Percentiles rank a stretch among this genome's conserved stretches.
Conservation (phyloP, 2,329 filamentous ascomycete genomes). For the Grosmannia serpens region DNA sequence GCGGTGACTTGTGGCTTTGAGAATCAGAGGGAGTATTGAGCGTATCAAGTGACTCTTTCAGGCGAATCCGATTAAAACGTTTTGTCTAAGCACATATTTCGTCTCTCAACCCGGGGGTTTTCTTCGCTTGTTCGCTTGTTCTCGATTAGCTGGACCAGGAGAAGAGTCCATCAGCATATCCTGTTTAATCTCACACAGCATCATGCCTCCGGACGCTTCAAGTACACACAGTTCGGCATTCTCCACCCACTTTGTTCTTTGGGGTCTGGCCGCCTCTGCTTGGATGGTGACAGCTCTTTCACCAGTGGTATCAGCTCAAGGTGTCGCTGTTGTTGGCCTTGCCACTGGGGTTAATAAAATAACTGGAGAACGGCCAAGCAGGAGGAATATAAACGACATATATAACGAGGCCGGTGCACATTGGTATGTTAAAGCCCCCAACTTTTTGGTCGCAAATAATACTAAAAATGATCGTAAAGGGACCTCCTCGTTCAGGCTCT, state of each 20-base stretch:
- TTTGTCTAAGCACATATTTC: too few species aligned
- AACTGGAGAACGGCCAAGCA: conserved; percentile 29
- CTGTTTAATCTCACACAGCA: too few species aligned
- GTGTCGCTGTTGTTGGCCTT: conserved; percentile 28
- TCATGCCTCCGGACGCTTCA: not conserved
- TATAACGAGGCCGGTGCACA: conserved; percentile 27
- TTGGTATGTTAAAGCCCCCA: conserved; percentile 24
- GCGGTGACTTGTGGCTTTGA: too few species aligned
- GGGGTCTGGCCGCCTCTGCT: not conserved
- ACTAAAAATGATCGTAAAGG: conserved; percentile 18
- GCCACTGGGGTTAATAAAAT: conserved; percentile 21
- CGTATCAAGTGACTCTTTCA: too few species aligned
- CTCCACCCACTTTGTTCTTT: not conserved
- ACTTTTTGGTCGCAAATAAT: not conserved
- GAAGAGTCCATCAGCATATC: too few species aligned
- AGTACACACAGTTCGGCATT: not conserved
- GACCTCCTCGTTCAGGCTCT: conserved; percentile 39
- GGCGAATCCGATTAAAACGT: too few species aligned
- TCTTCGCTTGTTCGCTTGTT: not conserved
- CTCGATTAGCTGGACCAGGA: too few species aligned
- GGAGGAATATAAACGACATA: conserved; percentile 36
- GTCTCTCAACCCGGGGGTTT: not conserved
- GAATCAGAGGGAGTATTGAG: not conserved
- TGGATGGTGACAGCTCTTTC: not conserved
- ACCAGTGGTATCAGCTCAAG: conserved; percentile 2